Evolutionary conservation across 495 filamentous ascomycete genomes (phyloP), one percentile per base, ranked within the genome.

Genomic region (Hypoxylon subgilvum): DNA sequence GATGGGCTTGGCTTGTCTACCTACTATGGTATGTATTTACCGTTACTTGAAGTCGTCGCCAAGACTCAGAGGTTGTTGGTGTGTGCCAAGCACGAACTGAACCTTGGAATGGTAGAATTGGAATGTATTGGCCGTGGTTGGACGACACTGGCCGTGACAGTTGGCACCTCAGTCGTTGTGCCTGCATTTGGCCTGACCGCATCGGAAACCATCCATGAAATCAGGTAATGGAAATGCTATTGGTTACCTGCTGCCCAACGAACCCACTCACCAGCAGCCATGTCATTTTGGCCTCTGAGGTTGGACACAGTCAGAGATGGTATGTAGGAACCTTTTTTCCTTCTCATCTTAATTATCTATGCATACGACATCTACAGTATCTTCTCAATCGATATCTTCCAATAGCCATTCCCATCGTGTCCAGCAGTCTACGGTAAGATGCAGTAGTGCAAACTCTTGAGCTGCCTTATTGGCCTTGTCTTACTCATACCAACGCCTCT

Each of bases 401-500:
- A 60, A 65, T 60, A 45, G 18, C 35, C 44, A 52, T 25, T 45
- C 21, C 45, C 39, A 31, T 61, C 61, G 54, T 65, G 56, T 54
- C 46, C 42, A 52, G 53, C 38, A 43, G 32, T 35, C 48, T 49
- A 17, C 57, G 61, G 49, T 59, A 52, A 50, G 61, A 61, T 57
- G 32, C 52, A 48, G 31, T 65, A 57, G 45, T 65, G 31, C 39
- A 23, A 61, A 19, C 34, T 35, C 40, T 49, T n/a, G 22, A 50
- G 34, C 30, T 18, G 17, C 46, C 39, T 64, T 59, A 61, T 40
- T 47, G 55, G 54, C 44, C 14, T 56, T 23, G 39, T 56, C 50
- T 65, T 16, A 61, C 51, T 57, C 57, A 69, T 70, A 60, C 70
- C 58, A 50, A 61, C 61, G 56, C 46, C 49, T 63, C 43, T 58